A percentile compares a stretch with the other conserved stretches of the same genome.
Evolutionary conservation across 2,329 filamentous ascomycete genomes (phyloP).

Genomic region (Penicillium sclerotiorum): DNA sequence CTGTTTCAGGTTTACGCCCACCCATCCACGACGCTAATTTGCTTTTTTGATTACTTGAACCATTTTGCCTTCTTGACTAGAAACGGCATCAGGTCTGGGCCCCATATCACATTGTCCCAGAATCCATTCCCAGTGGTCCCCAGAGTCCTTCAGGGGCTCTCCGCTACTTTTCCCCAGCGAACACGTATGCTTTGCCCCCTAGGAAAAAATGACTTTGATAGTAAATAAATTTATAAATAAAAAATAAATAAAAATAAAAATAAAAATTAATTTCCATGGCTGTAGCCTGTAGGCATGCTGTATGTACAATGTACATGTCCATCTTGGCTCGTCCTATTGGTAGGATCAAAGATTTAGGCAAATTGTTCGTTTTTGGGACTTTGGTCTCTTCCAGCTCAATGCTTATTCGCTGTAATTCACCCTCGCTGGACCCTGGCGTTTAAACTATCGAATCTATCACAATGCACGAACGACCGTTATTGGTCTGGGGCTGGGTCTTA

Average conservation of each 20-base stretch:
- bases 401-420: constrained; percentile 14
- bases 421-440: constrained; percentile 9
- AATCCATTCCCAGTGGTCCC: constrained; percentile 10
- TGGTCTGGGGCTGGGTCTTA: constrained; percentile 19
- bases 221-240: too few species aligned
- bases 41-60: too few species aligned
- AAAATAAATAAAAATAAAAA: too few species aligned
- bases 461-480: constrained; percentile 15
- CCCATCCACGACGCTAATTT: constrained; percentile 1
- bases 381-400: not conserved
- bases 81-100: constrained; percentile 1
- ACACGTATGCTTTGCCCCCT: constrained; percentile 10
- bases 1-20: constrained; percentile 40
- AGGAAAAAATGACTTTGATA: not conserved
- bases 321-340: too few species aligned
- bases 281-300: too few species aligned
- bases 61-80: not conserved
- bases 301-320: too few species aligned
- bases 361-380: not conserved
- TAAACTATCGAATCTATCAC: constrained; percentile 27
- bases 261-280: too few species aligned
- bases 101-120: constrained; percentile 12
- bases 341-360: not conserved
- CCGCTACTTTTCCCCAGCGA: too few species aligned
- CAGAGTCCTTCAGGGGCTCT: too few species aligned